Evolutionary conservation across 805 yeast species (phyloP).

Genomic region (Metschnikowia vanudenii): DNA sequence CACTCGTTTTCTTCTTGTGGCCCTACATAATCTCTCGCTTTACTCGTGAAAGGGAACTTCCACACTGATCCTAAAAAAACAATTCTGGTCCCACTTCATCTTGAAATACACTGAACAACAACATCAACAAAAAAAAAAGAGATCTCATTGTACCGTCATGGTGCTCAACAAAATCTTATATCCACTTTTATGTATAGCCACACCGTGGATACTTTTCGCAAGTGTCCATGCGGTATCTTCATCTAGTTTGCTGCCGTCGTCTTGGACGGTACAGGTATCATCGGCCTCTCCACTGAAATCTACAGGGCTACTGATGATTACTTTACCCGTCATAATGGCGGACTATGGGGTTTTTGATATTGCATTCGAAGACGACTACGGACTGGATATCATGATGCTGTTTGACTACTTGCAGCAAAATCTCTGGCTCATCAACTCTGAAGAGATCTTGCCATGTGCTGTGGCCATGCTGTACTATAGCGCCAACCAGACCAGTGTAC

Average conservation of each 20-base stretch:
- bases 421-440: constrained; percentile 36
- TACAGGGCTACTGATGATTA: constrained; percentile 2
- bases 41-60: too few species aligned
- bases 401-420: constrained; percentile 39
- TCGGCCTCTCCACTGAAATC: neutral
- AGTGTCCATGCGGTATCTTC: constrained; percentile 1
- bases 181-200: neutral
- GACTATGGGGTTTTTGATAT: constrained; percentile 20
- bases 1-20: neutral
- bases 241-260: neutral
- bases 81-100: too few species aligned
- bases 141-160: neutral
- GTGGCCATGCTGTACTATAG: constrained; percentile 12
- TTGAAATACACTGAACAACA: too few species aligned
- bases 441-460: constrained; percentile 26
- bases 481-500: constrained; percentile 6
- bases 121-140: too few species aligned
- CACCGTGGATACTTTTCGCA: neutral
- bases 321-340: constrained; percentile 12
- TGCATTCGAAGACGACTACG: constrained; percentile 12
- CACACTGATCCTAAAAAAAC: too few species aligned
- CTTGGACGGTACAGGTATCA: neutral
- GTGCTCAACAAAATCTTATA: neutral
- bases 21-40: too few species aligned
- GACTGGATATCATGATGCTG: constrained; percentile 21